Base-by-base conservation (phyloP, 495 filamentous ascomycete genomes). In the Aspergillus carlsbadensis region DNA sequence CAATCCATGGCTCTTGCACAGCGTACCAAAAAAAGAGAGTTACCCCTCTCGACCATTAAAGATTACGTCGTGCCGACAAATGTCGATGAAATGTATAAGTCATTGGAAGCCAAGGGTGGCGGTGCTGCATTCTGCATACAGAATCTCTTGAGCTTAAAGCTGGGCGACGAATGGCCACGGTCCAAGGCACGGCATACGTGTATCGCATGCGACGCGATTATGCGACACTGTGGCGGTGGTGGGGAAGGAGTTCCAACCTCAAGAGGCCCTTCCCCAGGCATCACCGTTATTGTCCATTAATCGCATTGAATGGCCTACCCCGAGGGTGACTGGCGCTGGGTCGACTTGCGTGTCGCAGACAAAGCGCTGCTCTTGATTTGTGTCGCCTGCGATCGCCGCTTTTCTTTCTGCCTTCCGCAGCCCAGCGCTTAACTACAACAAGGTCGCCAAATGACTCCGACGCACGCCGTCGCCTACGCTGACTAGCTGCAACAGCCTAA, bases 291-390 rank as follows among this genome's bases (percentile, higher is more conserved):
- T 14, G 36, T 17, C 15, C 4, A 17, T 4, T 29, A 4, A 8
- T 29, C 26, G 26, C 26, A 29, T 29, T n/a, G 26, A 29, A 29
- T 29, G 8, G n/a, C 26, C 8, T 13, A 24, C 22, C 21, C 20
- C 31, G 29, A 56, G 21, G 20, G 4, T 13, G 11, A 29, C 37
- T 17, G 31, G 39, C n/a, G 7, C 35, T 29, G n/a, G 56, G 6
- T 22, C 10, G 21, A 6, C 52, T 56, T 60, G 58, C 58, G 58
- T 52, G 53, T 56, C 35, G 45, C 31, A 21, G 42, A 55, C 31
- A 40, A 45, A 52, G 47, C 56, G 45, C 44, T 15, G 24, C 43
- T 45, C 54, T 36, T 45, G 42, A 45, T n/a, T n/a, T 24, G 26
- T 10, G n/a, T 56, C 14, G 54, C n/a, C 26, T 49, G 36, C 21